These are phyloP conservation scores for Filobasidium wieringae DNA, from an alignment of 768 basidiomycete species.

Conservation along the genomic window DNA sequence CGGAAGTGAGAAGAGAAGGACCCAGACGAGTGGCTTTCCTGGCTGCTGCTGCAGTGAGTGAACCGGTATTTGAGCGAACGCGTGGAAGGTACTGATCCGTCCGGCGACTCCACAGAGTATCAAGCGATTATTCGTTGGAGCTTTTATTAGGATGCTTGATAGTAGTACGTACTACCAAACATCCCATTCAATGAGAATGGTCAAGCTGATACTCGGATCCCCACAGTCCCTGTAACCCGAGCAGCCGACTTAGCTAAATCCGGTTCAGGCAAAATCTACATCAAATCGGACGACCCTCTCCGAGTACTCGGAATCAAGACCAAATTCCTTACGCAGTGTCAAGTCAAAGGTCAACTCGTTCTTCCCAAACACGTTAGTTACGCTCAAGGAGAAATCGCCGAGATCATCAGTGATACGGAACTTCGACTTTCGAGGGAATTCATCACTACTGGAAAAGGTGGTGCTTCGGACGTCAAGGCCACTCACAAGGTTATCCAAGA, in stretches of 20 bases:
- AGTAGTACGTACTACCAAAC: constrained; percentile 54
- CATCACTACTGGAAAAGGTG: constrained; percentile 30
- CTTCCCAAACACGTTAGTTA: constrained; percentile 70
- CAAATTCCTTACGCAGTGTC: constrained; percentile 59
- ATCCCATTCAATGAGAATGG: neutral
- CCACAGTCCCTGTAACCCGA: constrained; percentile 76
- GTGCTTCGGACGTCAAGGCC: constrained; percentile 34
- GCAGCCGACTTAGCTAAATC: constrained; percentile 73
- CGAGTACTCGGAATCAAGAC: constrained; percentile 75
- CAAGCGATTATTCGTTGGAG: constrained; percentile 64
- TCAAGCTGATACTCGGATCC: neutral
- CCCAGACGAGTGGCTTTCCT: constrained; percentile 71
- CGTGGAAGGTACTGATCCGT: neutral
- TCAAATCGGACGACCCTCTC: constrained; percentile 66
- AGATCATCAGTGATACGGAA: constrained; percentile 79
- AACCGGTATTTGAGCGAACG: neutral
- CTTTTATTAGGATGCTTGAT: constrained; percentile 68
- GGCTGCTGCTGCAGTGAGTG: constrained; percentile 58
- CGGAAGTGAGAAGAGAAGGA: constrained; percentile 76
- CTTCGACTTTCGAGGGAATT: constrained; percentile 42
- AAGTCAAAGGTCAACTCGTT: constrained; percentile 71
- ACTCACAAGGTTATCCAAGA: constrained; percentile 26
- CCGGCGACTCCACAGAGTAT: constrained; percentile 46
- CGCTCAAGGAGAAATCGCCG: constrained; percentile 66
- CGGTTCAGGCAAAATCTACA: constrained; percentile 58